Base-by-base conservation (phyloP, 495 filamentous ascomycete species). In the Penicillium chermesinum region DNA sequence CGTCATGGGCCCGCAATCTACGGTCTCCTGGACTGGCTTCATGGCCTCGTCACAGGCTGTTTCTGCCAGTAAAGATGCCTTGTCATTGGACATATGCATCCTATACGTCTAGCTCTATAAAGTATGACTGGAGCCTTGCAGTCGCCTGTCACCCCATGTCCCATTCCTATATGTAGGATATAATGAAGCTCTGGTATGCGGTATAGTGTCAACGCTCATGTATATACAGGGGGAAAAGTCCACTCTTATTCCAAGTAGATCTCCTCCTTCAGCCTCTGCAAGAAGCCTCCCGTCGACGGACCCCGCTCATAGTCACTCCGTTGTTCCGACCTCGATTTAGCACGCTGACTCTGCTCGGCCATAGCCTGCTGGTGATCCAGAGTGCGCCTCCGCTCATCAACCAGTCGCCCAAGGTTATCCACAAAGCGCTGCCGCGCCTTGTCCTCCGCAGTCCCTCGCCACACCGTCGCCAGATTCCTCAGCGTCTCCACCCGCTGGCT, bases 361-460 rank as follows among this genome's bases (percentile, higher is more conserved):
- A 74, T 58, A 39, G 79, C 75, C 44, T 73, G 57, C 46, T 81
- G 54, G 38, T 78, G 62, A 41, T 85, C 82, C 59, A 77, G 59
- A 32, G 75, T 75, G 50, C 76, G 70, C 45, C 73, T 77, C 74
- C 65, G 68, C 44, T 79, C 78, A 16, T 79, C 76, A 38, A 83
- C 76, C 34, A 78, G 66, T 61, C 71, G 72, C 32, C 80, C 81
- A 47, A 98, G 59, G 41, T 79, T 75, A 48, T 96, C 90, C 40
- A 98, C 83, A 60, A 96, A 88, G 46, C 80, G 85, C 9, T 70
- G 67, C 50, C 94, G 74, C 20, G 89, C 89, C 61, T 85, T 91
- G 54, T 95, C 93, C 74, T 97, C 93, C 0, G 87, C 85, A 14
- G 94, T 95, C 1, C 89, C 89, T 58, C 87, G 90, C 88, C 94